Base-by-base conservation (phyloP, 1,284 basidiomycete species). In the Heterobasidion annosum region DNA sequence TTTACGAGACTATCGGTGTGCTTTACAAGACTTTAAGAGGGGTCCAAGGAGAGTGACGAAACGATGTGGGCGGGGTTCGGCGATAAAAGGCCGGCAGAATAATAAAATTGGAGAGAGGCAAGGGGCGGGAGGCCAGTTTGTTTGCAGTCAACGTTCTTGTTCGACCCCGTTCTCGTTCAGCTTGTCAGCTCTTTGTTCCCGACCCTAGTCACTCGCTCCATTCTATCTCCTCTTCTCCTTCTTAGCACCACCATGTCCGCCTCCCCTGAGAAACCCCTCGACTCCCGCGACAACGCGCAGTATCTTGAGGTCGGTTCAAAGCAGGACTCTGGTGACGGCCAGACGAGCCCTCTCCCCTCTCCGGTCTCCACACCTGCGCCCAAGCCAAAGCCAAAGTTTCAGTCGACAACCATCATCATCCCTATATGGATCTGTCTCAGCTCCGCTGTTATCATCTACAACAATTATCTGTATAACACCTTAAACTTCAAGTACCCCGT, bases 381-480 rank as follows among this genome's bases (percentile, higher is more conserved):
- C 2, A 77, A 72, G 54, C 55, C 69, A 15, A 78, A 79, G 61
- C 64, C 70, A 19, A 78, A 74, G 62, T 65, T 13, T 3, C n/a
- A 86, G 40, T 78, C 85, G 8, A 75, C 87, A 0, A 68, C 82
- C 1, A 73, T 79, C 54, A 90, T 93, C 64, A 91, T 93, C 54
- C 88, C 88, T 33, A 71, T 93, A 56, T 94, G 93, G 95, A 98
- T 98, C 67, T 73, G 83, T 13, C 87, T 97, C 63, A 91, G 86
- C 58, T 92, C 92, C 44, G 72, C 83, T 9, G 95, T 98, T 66
- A 98, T 98, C 73, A 85, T 98, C 55, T 98, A 98, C 83, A 98
- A 98, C 81, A 95, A 94, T 71, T 89, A 90, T 67, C 73, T 97
- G 67, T 94, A 93, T 74, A 86, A 88, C 68, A 81, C 78, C 53